Percentiles rank a stretch among this genome's conserved stretches.
Conservation (phyloP, 148 eudicot species). For the Arctostaphylos glauca region DNA sequence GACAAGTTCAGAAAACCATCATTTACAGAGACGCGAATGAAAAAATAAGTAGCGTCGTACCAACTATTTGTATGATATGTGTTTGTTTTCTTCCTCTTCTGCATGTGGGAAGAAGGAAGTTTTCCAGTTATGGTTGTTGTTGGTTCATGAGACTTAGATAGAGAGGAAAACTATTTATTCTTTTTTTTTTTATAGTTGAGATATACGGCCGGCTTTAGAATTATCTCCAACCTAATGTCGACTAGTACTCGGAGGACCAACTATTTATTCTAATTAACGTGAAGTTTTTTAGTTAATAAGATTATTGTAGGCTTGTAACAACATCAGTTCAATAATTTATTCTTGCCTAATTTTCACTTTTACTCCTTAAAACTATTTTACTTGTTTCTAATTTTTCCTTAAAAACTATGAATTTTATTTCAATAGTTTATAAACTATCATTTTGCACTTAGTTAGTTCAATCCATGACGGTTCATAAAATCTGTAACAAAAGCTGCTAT, state of each 20-base stretch:
- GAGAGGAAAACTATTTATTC: neutral
- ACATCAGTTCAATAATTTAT: neutral
- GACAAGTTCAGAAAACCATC: no score
- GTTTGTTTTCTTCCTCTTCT: slow-evolving; percentile 9
- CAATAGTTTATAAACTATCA: no score
- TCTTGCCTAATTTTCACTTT: neutral
- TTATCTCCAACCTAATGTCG: no score
- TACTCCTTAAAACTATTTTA: neutral
- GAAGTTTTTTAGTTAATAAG: neutral
- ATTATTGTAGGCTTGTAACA: neutral
- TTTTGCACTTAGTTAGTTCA: no score
- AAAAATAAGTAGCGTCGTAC: neutral
- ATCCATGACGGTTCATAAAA: no score
- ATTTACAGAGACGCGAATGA: neutral
- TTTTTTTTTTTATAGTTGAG: no score
- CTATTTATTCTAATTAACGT: no score
- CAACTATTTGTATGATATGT: neutral
- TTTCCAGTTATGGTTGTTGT: neutral
- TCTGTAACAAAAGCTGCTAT: no score
- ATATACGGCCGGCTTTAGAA: no score
- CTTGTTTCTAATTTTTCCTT: no score
- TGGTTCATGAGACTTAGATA: neutral
- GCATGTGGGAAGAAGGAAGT: neutral
- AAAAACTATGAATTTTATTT: no score
- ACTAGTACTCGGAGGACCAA: no score